These are phyloP conservation scores for Schizosaccharomyces cryophilus DNA, from an alignment of 805 yeast species.

Conservation along the genomic window DNA sequence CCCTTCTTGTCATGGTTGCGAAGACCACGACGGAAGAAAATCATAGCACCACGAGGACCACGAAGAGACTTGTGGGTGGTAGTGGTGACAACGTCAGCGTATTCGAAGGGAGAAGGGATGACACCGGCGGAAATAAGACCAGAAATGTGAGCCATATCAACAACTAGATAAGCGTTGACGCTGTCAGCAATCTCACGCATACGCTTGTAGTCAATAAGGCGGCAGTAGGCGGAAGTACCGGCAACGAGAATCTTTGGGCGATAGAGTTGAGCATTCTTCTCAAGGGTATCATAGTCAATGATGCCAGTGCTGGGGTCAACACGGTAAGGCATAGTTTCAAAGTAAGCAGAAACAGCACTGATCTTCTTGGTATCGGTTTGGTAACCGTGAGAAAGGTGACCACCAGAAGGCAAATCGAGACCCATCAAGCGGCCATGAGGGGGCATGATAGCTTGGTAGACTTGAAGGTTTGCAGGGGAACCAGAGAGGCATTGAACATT, in stretches of 20 bases:
- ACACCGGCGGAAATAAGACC: conserved; percentile 91
- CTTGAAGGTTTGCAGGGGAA: conserved; percentile 87
- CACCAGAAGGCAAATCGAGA: conserved; percentile 92
- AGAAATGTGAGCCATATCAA: conserved; percentile 95
- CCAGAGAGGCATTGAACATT: conserved; percentile 90
- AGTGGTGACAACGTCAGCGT: conserved; percentile 89
- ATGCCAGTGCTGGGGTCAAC: conserved; percentile 65
- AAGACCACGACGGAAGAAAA: conserved; percentile 86
- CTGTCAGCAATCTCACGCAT: conserved; percentile 78
- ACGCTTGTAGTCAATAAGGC: conserved; percentile 70
- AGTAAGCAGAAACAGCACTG: conserved; percentile 76
- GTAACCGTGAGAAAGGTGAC: conserved; percentile 92
- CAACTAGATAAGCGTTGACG: conserved; percentile 76
- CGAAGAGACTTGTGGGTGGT: conserved; percentile 93
- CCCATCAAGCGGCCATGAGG: conserved; percentile 93
- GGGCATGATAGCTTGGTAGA: conserved; percentile 68
- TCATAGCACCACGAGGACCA: conserved; percentile 98
- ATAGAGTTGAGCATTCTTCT: conserved; percentile 56
- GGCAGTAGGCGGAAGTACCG: conserved; percentile 89
- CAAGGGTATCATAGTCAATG: conserved; percentile 75
- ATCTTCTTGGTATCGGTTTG: conserved; percentile 77
- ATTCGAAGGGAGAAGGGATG: conserved; percentile 73
- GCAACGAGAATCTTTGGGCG: conserved; percentile 91
- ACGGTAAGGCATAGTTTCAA: conserved; percentile 94
- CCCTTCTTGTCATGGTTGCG: conserved; percentile 63